Evolutionary conservation across 208 protist species (phyloP).

Genomic region (Leishmania arabica): DNA sequence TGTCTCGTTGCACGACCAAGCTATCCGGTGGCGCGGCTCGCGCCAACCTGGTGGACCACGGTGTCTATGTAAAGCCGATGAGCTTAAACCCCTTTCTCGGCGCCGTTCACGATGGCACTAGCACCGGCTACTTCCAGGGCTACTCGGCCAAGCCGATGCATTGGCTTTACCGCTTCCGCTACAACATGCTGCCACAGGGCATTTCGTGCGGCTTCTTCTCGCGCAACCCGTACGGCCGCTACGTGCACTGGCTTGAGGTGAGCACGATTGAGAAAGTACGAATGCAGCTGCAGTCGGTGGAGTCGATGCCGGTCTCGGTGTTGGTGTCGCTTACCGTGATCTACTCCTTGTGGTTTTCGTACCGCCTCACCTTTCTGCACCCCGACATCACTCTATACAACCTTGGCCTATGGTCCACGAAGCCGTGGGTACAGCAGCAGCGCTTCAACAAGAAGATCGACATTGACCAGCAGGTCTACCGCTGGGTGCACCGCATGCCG

Average conservation of each 20-base stretch:
- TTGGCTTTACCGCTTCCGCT: slow-evolving; percentile 89
- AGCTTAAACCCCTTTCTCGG: slow-evolving; percentile 73
- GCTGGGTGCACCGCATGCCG: slow-evolving; percentile 81
- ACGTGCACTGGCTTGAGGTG: slow-evolving; percentile 90
- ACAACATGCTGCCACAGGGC: slow-evolving; percentile 74
- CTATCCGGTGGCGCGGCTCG: slow-evolving; percentile 64
- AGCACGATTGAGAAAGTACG: slow-evolving; percentile 86
- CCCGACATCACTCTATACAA: slow-evolving; percentile 89
- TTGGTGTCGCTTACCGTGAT: slow-evolving; percentile 43
- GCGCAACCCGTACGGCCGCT: slow-evolving; percentile 80
- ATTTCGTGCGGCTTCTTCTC: slow-evolving; percentile 75
- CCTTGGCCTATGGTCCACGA: slow-evolving; percentile 74
- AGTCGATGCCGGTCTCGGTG: slow-evolving; percentile 63
- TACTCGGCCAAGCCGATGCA: slow-evolving; percentile 65
- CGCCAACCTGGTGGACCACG: slow-evolving; percentile 75
- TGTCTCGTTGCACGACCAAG: slow-evolving; percentile 60
- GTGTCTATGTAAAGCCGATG: slow-evolving; percentile 76
- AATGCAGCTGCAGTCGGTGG: slow-evolving; percentile 53
- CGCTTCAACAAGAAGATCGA: slow-evolving; percentile 90
- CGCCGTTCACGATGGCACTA: slow-evolving; percentile 71
- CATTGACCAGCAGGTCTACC: slow-evolving; percentile 78
- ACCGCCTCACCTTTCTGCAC: slow-evolving; percentile 79
- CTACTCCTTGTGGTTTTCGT: slow-evolving; percentile 73
- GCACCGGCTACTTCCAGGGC: slow-evolving; percentile 76
- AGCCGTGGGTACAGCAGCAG: slow-evolving; percentile 84